These are phyloP conservation scores for Colletotrichum abscissum DNA, from an alignment of 2,329 filamentous ascomycete species.

Conservation along the genomic window DNA sequence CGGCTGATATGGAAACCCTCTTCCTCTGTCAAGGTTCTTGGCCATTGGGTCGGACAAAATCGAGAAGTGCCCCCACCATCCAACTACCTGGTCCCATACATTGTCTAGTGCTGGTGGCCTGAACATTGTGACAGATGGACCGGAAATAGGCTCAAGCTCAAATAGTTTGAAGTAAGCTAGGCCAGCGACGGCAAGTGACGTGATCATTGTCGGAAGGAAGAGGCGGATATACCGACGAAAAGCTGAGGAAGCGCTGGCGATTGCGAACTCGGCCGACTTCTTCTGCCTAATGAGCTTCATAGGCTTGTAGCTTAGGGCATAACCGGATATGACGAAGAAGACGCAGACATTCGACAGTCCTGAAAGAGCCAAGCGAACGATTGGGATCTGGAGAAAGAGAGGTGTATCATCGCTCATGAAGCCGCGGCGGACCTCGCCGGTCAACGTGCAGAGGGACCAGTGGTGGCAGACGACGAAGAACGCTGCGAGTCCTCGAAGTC, in stretches of 20 bases:
- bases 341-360: constrained; percentile 68
- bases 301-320: constrained; percentile 66
- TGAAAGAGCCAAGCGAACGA: constrained; percentile 63
- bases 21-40: constrained; percentile 48
- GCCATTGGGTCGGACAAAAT: constrained; percentile 61
- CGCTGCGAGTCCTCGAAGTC: constrained; percentile 1
- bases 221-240: constrained; percentile 65
- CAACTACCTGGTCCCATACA: constrained; percentile 52
- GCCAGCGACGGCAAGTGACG: constrained; percentile 58
- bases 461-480: neutral
- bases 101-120: constrained; percentile 38
- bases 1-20: constrained; percentile 57
- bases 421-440: neutral
- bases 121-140: neutral
- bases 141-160: neutral
- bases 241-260: constrained; percentile 59
- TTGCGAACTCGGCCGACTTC: constrained; percentile 51
- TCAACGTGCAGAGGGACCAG: neutral
- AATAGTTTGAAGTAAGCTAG: constrained; percentile 51
- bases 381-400: constrained; percentile 57
- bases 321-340: constrained; percentile 74
- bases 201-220: constrained; percentile 59
- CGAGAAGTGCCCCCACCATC: constrained; percentile 60
- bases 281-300: constrained; percentile 56
- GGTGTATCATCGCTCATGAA: neutral